phyloP scores from a whole-genome alignment of 768 basidiomycete genomes.

The Sutorius australiensis region DNA sequence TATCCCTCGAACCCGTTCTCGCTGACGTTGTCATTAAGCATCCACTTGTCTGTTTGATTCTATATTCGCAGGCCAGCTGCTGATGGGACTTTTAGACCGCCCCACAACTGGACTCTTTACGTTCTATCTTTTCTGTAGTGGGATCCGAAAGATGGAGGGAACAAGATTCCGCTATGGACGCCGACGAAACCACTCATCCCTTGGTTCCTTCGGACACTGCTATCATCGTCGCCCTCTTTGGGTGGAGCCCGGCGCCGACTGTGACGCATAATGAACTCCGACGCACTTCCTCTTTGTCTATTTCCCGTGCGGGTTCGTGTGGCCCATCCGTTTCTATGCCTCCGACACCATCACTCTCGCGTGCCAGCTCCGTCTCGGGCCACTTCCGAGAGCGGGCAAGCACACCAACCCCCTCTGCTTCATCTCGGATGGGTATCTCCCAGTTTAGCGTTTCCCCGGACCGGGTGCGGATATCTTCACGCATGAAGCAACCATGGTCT shows the following conservation, averaged over 20 bases:
- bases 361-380: slow-evolving; percentile 31
- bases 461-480: slow-evolving; percentile 6
- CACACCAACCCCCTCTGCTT: slow-evolving; percentile 23
- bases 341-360: slow-evolving; percentile 31
- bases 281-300: slow-evolving; percentile 17
- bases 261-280: slow-evolving; percentile 12
- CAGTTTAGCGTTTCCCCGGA: slow-evolving; percentile 14
- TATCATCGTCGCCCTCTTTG: slow-evolving; percentile 44
- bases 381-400: slow-evolving; percentile 15
- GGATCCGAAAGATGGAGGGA: slow-evolving; percentile 25
- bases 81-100: slow-evolving; percentile 43
- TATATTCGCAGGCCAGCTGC: neutral
- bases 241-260: slow-evolving; percentile 41
- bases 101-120: slow-evolving; percentile 52
- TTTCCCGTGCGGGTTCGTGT: slow-evolving; percentile 25
- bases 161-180: slow-evolving; percentile 18
- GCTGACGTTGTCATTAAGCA: slow-evolving; percentile 60
- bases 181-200: slow-evolving; percentile 8
- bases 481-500: slow-evolving; percentile 5
- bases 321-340: slow-evolving; percentile 28
- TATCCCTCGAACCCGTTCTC: slow-evolving; percentile 49
- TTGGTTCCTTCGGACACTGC: slow-evolving; percentile 36
- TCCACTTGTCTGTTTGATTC: slow-evolving; percentile 54
- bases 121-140: slow-evolving; percentile 39
- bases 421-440: slow-evolving; percentile 20